These are phyloP conservation scores for Epichloe festucae DNA, from an alignment of 2,329 filamentous ascomycete genomes.

Conservation along the genomic window DNA sequence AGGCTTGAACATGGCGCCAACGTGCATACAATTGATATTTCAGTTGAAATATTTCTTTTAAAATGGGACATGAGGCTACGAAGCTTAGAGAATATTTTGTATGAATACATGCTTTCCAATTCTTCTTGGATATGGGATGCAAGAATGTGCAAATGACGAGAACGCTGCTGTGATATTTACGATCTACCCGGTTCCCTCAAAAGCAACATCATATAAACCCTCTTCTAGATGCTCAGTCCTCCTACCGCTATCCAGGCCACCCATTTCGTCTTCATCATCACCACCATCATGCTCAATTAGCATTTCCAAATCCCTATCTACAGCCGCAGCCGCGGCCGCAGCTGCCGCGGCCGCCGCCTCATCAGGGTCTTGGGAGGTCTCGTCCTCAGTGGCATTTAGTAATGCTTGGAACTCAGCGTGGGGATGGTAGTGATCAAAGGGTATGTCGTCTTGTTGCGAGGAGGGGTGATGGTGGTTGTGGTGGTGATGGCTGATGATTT, in stretches of 20 bases:
- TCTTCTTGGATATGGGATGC: too few species aligned
- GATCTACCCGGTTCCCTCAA: conserved; percentile 11
- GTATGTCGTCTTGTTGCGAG: conserved; percentile 14
- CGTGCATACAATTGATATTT: too few species aligned
- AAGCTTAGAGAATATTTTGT: too few species aligned
- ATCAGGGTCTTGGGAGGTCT: conserved; percentile 12
- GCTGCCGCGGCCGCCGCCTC: conserved; percentile 12
- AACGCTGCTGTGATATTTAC: too few species aligned
- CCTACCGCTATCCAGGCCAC: conserved; percentile 9
- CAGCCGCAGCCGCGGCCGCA: conserved; percentile 22
- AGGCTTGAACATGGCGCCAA: too few species aligned
- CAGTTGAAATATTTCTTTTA: too few species aligned
- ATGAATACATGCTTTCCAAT: too few species aligned
- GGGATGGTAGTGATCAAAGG: conserved; percentile 28
- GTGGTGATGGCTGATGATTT: conserved; percentile 35
- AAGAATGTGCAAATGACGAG: too few species aligned
- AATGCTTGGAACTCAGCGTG: conserved; percentile 41
- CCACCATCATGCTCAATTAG: conserved; percentile 34
- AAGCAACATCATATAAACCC: conserved; percentile 17
- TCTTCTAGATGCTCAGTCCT: conserved; percentile 13
- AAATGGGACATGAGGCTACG: too few species aligned
- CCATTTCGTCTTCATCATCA: conserved; percentile 17
- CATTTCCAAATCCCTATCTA: conserved; percentile 39
- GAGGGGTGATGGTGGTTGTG: conserved; percentile 16
- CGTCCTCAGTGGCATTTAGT: conserved; percentile 33